Percentiles rank a stretch among this genome's conserved stretches.
These are phyloP conservation scores for Handroanthus guayacan DNA, from an alignment of 257 asterid species.

Conservation along the genomic window DNA sequence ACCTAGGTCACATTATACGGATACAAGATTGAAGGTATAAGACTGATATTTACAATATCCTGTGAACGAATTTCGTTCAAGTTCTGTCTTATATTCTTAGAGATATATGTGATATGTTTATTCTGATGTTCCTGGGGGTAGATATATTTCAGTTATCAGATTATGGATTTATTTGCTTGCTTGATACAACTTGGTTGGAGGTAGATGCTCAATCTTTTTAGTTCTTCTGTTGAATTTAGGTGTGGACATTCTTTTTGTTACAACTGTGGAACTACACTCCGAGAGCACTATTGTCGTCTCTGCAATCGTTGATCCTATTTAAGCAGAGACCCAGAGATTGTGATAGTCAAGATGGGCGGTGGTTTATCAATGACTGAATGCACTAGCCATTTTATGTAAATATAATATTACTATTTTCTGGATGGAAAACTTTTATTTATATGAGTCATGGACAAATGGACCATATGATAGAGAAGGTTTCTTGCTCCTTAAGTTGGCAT, in stretches of 20 bases:
- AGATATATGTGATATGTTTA: no score
- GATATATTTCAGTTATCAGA: no score
- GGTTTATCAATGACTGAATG: not conserved
- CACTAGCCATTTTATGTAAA: not conserved
- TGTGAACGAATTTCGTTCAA: no score
- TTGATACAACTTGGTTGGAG: not conserved
- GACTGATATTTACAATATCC: not conserved
- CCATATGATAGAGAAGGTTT: not conserved
- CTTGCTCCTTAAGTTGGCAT: not conserved
- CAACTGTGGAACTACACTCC: conserved; percentile 61
- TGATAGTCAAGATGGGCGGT: not conserved
- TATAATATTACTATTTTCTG: not conserved
- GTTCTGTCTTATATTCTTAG: no score
- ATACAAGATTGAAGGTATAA: not conserved
- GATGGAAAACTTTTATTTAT: not conserved
- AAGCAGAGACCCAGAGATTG: no score
- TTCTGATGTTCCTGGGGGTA: no score
- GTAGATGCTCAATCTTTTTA: not conserved
- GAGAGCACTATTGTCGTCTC: conserved; percentile 26
- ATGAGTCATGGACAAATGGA: no score
- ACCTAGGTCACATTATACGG: not conserved
- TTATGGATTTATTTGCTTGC: not conserved
- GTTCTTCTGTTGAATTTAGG: conserved; percentile 46
- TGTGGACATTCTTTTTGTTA: conserved; percentile 69
- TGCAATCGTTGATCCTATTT: conserved; percentile 48